A percentile compares a stretch with the other conserved stretches of the same genome.
These are phyloP conservation scores for Zymoseptoria brevis DNA, from an alignment of 2,329 filamentous ascomycete genomes.

Conservation along the genomic window DNA sequence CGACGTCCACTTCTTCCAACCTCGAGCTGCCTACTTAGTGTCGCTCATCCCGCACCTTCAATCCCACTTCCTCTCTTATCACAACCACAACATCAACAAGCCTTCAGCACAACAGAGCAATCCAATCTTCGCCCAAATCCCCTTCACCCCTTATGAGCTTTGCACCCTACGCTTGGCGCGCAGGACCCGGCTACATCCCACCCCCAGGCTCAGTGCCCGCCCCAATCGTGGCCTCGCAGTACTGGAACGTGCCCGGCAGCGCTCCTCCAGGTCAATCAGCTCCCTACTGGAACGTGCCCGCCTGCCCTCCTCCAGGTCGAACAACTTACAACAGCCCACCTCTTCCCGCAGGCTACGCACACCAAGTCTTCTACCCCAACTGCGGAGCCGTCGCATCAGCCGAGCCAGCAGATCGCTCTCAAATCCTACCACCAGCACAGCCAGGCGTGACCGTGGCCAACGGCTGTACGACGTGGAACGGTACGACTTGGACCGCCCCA, in stretches of 20 bases:
- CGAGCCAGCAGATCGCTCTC: neutral
- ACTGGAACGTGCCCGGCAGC: neutral
- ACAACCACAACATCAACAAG: slow-evolving; percentile 1
- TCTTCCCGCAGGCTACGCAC: neutral
- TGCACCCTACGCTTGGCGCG: slow-evolving; percentile 22
- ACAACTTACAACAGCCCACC: neutral
- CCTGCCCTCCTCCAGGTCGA: neutral
- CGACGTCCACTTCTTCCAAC: neutral
- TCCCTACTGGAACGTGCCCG: neutral
- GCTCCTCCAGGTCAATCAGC: neutral
- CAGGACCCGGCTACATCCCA: slow-evolving; percentile 17
- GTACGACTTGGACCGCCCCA: neutral
- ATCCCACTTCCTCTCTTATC: slow-evolving; percentile 1
- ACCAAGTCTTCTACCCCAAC: neutral
- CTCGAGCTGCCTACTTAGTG: neutral
- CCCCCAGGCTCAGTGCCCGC: slow-evolving; percentile 4
- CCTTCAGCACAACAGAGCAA: neutral
- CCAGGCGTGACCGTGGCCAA: neutral
- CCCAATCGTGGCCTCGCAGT: neutral
- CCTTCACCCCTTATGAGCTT: slow-evolving; percentile 12
- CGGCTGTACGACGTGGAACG: slow-evolving; percentile 2
- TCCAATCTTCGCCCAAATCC: neutral
- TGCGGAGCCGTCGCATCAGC: neutral
- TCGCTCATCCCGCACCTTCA: neutral
- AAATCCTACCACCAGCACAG: neutral